Conservation (phyloP, 768 basidiomycete species). For the Rhizopogon salebrosus region DNA sequence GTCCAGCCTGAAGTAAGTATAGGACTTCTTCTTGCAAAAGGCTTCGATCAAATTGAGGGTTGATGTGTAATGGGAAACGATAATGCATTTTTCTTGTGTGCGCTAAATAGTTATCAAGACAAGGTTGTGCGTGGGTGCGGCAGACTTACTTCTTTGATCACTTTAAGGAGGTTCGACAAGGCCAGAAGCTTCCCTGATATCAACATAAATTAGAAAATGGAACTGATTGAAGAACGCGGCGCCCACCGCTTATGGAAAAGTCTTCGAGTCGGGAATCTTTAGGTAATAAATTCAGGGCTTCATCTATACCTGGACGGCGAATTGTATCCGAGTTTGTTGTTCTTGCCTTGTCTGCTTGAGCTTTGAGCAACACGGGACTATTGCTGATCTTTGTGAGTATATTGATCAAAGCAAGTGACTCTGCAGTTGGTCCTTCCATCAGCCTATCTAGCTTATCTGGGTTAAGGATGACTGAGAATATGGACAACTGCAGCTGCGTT, state of each 20-base stretch:
- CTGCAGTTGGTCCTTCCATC: constrained; percentile 65
- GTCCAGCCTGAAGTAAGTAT: constrained; percentile 82
- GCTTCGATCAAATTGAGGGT: constrained; percentile 90
- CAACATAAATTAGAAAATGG: constrained; percentile 3
- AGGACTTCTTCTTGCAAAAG: constrained; percentile 71
- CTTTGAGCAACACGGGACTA: constrained; percentile 82
- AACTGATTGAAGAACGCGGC: background rate
- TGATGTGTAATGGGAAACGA: constrained; percentile 95
- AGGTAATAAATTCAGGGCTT: constrained; percentile 61
- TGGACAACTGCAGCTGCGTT: constrained; percentile 72
- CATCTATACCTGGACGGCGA: constrained; percentile 46
- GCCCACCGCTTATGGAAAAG: constrained; percentile 72
- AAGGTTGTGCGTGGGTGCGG: background rate
- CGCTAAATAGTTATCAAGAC: constrained; percentile 32
- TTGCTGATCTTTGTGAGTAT: constrained; percentile 88
- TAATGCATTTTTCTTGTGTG: constrained; percentile 90
- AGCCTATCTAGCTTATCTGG: constrained; percentile 66
- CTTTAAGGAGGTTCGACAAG: constrained; percentile 57
- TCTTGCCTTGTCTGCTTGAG: constrained; percentile 63
- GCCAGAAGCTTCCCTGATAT: constrained; percentile 67
- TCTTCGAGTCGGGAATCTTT: constrained; percentile 59
- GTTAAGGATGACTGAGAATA: constrained; percentile 73
- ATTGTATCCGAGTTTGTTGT: constrained; percentile 35
- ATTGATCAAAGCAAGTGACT: constrained; percentile 76
- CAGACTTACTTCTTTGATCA: constrained; percentile 48